phyloP scores from a whole-genome alignment of 176 grass and related monocot species.

The Juncus inflexus region DNA sequence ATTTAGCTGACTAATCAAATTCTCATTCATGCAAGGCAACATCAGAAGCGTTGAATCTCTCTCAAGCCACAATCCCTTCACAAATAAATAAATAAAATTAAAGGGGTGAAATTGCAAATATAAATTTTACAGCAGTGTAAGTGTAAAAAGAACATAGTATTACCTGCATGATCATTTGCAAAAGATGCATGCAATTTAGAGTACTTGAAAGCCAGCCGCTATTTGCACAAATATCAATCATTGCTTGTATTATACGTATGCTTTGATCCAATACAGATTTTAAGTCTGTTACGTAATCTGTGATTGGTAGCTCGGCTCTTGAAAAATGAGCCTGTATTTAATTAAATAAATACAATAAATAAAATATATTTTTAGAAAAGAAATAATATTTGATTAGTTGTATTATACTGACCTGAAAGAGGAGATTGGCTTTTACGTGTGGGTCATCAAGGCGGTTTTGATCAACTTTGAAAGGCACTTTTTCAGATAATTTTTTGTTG shows the following conservation, averaged over 20 bases:
- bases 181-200: conserved; percentile 87
- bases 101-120: background rate
- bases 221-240: conserved; percentile 98
- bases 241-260: conserved; percentile 93
- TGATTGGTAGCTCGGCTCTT: conserved; percentile 75
- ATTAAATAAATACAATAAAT: conserved; percentile 16
- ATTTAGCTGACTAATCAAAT: conserved; percentile 70
- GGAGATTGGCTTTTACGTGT: conserved; percentile 98
- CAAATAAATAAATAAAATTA: conserved; percentile 18
- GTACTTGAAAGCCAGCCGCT: conserved; percentile 93
- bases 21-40: conserved; percentile 78
- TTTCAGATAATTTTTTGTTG: conserved; percentile 73
- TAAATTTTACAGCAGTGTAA: no score
- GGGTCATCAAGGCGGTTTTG: conserved; percentile 86
- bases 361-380: background rate
- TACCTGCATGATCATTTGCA: conserved; percentile 99
- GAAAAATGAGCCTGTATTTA: conserved; percentile 86
- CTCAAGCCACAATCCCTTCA: conserved; percentile 87
- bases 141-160: background rate
- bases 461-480: conserved; percentile 67
- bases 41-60: conserved; percentile 83
- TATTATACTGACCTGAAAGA: conserved; percentile 70
- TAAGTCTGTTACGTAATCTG: conserved; percentile 84
- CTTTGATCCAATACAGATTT: conserved; percentile 99
- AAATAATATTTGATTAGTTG: conserved; percentile 22